These are phyloP conservation scores for Cercospora brassicicola DNA, from an alignment of 2,329 filamentous ascomycete genomes.

Conservation along the genomic window DNA sequence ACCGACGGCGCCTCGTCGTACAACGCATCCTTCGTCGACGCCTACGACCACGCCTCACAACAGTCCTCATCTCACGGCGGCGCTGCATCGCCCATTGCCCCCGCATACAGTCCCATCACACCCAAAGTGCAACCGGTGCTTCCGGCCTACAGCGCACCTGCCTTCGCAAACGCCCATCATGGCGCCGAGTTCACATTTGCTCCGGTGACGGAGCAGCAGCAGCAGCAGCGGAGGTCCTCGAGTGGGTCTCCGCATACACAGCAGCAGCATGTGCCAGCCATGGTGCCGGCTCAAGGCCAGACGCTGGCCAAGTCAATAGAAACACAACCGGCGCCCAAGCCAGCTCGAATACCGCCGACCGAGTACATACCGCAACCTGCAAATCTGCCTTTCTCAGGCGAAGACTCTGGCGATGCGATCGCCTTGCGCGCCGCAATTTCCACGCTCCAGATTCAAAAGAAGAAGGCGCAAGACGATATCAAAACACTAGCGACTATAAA, in stretches of 20 bases:
- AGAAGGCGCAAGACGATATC: conserved; percentile 75
- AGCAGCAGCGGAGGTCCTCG: background rate
- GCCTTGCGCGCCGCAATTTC: conserved; percentile 83
- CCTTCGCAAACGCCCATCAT: conserved; percentile 24
- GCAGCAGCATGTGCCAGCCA: background rate
- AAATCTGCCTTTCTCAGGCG: conserved; percentile 49
- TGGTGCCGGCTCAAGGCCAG: conserved; percentile 3
- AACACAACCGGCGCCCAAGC: conserved; percentile 7
- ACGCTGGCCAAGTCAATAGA: background rate
- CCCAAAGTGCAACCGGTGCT: conserved; percentile 37
- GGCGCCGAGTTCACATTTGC: conserved; percentile 25
- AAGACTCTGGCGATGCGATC: conserved; percentile 77
- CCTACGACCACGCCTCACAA: conserved; percentile 1
- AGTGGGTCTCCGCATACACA: background rate
- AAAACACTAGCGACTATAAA: conserved; percentile 68
- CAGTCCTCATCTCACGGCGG: conserved; percentile 7
- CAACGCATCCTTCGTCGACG: conserved; percentile 1
- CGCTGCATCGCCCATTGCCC: conserved; percentile 28
- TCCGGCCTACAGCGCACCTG: conserved; percentile 23
- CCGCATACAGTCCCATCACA: conserved; percentile 39
- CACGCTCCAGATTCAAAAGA: conserved; percentile 80
- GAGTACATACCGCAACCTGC: conserved; percentile 46
- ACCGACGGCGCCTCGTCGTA: conserved; percentile 7
- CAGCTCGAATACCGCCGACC: conserved; percentile 24
- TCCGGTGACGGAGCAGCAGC: background rate